phyloP scores from a whole-genome alignment of 2,329 filamentous ascomycete species.

The Apiospora pterosperma region DNA sequence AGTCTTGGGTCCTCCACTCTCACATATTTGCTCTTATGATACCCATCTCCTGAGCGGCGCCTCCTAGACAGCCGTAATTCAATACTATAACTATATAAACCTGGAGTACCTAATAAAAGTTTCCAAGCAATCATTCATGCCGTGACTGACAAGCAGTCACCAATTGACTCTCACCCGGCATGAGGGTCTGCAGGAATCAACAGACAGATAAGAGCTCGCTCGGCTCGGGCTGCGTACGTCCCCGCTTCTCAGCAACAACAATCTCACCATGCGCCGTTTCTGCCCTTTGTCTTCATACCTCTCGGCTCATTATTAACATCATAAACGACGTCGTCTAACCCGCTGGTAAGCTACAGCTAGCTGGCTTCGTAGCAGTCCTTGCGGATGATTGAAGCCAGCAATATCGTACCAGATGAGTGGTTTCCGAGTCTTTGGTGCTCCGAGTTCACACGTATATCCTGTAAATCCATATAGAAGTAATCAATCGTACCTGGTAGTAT shows the following conservation, averaged over 20 bases:
- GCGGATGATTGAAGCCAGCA: too few relatives aligned
- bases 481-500: too few relatives aligned
- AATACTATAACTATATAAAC: background rate
- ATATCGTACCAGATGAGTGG: too few relatives aligned
- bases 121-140: background rate
- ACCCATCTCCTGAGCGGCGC: conserved; percentile 5
- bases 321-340: too few relatives aligned
- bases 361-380: too few relatives aligned
- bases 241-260: background rate
- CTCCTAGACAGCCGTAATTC: background rate
- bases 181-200: background rate
- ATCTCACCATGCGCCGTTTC: background rate
- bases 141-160: too few relatives aligned
- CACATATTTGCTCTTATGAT: conserved; percentile 3
- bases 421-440: too few relatives aligned
- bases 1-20: background rate
- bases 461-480: too few relatives aligned
- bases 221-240: background rate
- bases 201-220: background rate
- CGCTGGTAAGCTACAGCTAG: too few relatives aligned
- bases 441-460: too few relatives aligned
- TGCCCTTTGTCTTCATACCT: background rate
- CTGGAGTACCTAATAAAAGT: background rate
- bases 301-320: too few relatives aligned
- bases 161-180: background rate